Base-by-base conservation (phyloP, 495 filamentous ascomycete species). In the Daldinia caldariorum region DNA sequence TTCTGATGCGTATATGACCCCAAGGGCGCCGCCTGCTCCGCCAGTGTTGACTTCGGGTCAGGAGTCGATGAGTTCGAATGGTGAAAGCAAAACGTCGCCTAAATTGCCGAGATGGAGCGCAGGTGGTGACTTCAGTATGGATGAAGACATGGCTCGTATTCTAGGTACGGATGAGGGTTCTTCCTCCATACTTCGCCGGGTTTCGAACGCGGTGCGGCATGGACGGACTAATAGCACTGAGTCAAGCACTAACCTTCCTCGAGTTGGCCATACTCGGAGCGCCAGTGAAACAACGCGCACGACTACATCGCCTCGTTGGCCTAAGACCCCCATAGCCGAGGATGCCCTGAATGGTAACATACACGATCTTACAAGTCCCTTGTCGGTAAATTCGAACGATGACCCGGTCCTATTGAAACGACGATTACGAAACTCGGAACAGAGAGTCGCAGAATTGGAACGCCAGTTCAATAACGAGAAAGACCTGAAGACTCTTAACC, bases 171-270 rank as follows among this genome's bases (percentile, higher is more conserved):
- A 90, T 54, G 91, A 94, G 47, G 85, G 85, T 45, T 84, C 85
- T 18, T 87, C 88, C 18, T 93, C 92, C 1, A 90, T 97, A 61
- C 79, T 97, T 58, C 91, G 94, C 39, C 89, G 92, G 32, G 90
- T 97, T 34, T 97, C 96, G 2, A 96, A 94, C 74, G 92, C 92
- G 26, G 92, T 97, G 38, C 92, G 93, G 54, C 95, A 99, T 77
- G 92, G 92, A n/a, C 88, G 96, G 49, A 97, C 90, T 77, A 92
- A 89, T 77, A 97, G 94, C 76, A 73, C 74, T 1, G 83, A 84
- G 55, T 75, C 77, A 6, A 73, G 91, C 91, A 76, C 55, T 70
- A 76, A 79, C 71, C 70, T 64, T 43, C 71, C 67, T 51, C 78
- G 79, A 43, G 58, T 72, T 20, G 80, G 80, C 54, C 85, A 88